A percentile compares a stretch with the other conserved stretches of the same genome.
These are phyloP conservation scores for Nothophytophthora sp. DNA, from an alignment of 352 stramenopile genomes.

Conservation along the genomic window DNA sequence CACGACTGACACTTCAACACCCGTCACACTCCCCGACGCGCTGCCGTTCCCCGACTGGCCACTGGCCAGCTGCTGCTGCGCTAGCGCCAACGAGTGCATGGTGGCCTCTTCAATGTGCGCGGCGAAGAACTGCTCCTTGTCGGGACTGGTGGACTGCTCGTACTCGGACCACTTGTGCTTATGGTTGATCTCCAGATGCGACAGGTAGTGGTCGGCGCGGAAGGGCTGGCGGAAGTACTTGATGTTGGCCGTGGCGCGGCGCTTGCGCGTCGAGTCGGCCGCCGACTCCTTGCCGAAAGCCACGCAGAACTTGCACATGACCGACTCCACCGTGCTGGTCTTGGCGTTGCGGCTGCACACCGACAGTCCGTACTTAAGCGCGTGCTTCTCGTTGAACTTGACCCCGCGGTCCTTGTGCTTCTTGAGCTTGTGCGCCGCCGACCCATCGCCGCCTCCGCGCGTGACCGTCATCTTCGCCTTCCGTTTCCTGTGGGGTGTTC, in stretches of 20 bases:
- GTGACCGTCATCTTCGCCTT: conserved; percentile 22
- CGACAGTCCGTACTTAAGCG: conserved; percentile 67
- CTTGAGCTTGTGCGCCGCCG: conserved; percentile 28
- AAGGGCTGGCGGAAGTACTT: conserved; percentile 76
- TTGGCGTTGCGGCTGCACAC: conserved; percentile 62
- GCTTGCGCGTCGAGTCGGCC: conserved; percentile 52
- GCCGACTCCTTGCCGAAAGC: conserved; percentile 67
- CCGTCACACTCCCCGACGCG: not conserved
- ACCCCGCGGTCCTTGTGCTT: conserved; percentile 64
- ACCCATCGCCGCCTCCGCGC: conserved; percentile 10
- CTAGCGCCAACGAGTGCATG: conserved; percentile 26
- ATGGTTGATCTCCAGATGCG: conserved; percentile 73
- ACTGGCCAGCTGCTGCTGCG: conserved; percentile 26
- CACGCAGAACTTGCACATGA: conserved; percentile 82
- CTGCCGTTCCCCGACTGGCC: not conserved
- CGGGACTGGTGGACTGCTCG: conserved; percentile 42
- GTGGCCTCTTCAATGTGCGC: conserved; percentile 35
- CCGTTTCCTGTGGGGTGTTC: not conserved
- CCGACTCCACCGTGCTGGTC: conserved; percentile 49
- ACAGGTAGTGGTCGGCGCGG: conserved; percentile 69
- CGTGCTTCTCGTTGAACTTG: conserved; percentile 72
- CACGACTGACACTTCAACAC: not conserved
- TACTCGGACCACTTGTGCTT: conserved; percentile 66
- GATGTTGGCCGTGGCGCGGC: conserved; percentile 64
- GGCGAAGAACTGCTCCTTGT: conserved; percentile 63